Evolutionary conservation across 2,329 filamentous ascomycete species (phyloP).

Genomic region (Cladosporium sp.): DNA sequence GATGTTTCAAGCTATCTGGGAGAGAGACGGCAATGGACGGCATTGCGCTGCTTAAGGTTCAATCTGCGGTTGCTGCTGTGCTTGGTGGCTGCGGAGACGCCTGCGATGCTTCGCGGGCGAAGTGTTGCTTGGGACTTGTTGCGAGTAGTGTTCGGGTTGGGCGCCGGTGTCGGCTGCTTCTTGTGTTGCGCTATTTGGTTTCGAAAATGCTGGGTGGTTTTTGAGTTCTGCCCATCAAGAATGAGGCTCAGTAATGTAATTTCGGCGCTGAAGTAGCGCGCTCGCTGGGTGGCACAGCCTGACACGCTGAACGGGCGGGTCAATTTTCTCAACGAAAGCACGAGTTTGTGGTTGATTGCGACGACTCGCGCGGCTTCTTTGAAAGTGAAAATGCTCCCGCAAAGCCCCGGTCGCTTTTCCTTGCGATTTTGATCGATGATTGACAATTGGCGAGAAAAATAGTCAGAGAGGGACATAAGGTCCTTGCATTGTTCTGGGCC

Average conservation of each 20-base stretch:
- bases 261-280: background rate
- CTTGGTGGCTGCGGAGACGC: background rate
- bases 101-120: background rate
- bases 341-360: background rate
- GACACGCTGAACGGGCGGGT: too few relatives aligned
- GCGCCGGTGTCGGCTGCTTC: background rate
- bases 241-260: too few relatives aligned
- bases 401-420: too few relatives aligned
- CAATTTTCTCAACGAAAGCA: too few relatives aligned
- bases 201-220: background rate
- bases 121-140: background rate
- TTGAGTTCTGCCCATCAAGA: too few relatives aligned
- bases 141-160: background rate
- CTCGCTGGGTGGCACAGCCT: background rate
- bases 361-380: background rate
- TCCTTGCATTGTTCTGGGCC: too few relatives aligned
- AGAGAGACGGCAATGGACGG: background rate
- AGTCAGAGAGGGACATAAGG: too few relatives aligned
- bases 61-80: background rate
- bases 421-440: background rate
- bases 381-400: background rate
- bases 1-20: background rate
- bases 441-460: background rate
- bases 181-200: background rate
- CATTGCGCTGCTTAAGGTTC: background rate